A percentile compares a stretch with the other conserved stretches of the same genome.
Conservation (phyloP, 2,329 filamentous ascomycete genomes). For the Sporothrix mexicana region DNA sequence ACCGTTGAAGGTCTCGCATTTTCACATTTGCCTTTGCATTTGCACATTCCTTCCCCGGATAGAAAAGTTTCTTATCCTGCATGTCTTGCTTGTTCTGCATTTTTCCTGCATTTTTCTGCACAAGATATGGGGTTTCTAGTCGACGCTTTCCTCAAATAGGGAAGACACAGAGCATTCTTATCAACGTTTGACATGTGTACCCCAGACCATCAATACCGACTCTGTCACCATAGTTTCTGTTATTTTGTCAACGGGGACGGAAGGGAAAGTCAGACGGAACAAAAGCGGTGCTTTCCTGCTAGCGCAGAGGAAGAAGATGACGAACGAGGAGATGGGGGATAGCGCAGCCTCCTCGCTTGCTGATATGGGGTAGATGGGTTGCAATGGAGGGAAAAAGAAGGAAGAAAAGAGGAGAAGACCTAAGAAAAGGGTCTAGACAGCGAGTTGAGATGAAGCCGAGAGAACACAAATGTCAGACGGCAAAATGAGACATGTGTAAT, state of each 20-base stretch:
- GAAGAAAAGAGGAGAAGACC: background rate
- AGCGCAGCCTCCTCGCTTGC: background rate
- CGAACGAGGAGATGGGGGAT: background rate
- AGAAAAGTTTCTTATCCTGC: background rate
- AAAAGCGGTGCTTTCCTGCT: too few relatives aligned
- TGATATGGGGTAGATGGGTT: background rate
- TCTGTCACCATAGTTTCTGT: background rate
- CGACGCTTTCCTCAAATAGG: background rate
- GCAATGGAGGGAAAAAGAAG: background rate
- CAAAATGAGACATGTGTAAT: slow-evolving; percentile 12
- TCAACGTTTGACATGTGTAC: slow-evolving; percentile 6
- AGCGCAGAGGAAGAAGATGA: background rate
- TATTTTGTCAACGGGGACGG: too few relatives aligned
- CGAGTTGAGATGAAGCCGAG: background rate
- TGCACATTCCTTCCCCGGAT: slow-evolving; percentile 3
- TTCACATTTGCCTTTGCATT: background rate
- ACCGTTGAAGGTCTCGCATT: background rate
- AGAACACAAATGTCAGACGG: background rate
- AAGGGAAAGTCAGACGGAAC: too few relatives aligned
- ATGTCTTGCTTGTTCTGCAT: background rate
- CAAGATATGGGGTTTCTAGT: background rate
- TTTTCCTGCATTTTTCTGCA: background rate
- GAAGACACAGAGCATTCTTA: background rate
- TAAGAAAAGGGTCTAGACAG: too few relatives aligned
- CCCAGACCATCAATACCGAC: background rate